Evolutionary conservation across 2,329 filamentous ascomycete genomes (phyloP), one percentile per base, ranked within the genome.

Genomic region (Metarhizium guizhouense): DNA sequence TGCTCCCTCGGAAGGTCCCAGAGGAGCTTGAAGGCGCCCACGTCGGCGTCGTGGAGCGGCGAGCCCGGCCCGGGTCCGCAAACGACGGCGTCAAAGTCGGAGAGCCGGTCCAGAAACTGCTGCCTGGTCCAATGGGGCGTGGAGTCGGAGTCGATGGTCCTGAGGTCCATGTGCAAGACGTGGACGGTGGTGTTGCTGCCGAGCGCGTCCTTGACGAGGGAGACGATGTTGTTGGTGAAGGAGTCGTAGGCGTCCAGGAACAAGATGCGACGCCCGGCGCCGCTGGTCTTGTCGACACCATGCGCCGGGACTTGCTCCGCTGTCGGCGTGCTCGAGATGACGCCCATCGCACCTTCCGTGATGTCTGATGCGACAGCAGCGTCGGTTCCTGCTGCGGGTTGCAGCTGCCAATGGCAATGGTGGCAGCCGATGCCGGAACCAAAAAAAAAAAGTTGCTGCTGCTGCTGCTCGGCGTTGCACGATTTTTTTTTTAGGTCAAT

Each of bases 161-260:
- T 63, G 34, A 72, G 60, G 57, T 72, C 69, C 57, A 73, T 72
- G 56, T 67, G 67, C 54, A 72, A 60, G 45, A 73, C 67, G 47
- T 70, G 61, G 14, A 68, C 81, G 49, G 81, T 81, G 38, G 95
- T 86, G 16, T 85, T 76, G 20, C 82, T 87, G 57, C 79, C 73
- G 8, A 95, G 78, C 3, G 83, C 78, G 4, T 86, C 83, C 62
- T 87, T 81, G 50, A 97, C 78, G 38, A 96, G 81, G 6, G 88
- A 85, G 54, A 95, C 84, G 64, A 97, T 94, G 73, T 96, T 97
- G 73, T 95, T 92, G 55, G 91, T 90, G 72, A 96, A 99, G 47
- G 92, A 96, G 74, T 99, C 94, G 72, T 95, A 95, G 59, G 93
- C 92, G 70, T 97, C 94, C 62, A 99, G 79, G 72, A 95, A 96